A percentile compares a stretch with the other conserved stretches of the same genome.
Conservation (phyloP, 768 basidiomycete species). For the Mycena crocata region DNA sequence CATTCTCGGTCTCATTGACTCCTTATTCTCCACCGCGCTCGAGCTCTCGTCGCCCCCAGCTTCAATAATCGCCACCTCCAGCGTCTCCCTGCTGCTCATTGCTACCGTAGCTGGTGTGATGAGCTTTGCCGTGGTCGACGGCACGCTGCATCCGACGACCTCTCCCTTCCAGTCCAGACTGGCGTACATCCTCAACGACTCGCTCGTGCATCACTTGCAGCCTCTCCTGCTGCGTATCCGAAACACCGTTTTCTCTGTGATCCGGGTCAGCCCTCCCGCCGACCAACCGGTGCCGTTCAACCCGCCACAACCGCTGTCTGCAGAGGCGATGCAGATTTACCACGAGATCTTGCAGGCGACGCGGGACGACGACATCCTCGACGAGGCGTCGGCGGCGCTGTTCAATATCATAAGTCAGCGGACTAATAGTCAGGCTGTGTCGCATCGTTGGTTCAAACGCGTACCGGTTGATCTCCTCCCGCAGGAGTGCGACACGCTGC, state of each 20-base stretch:
- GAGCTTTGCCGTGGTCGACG: slow-evolving; percentile 17
- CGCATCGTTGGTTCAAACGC: slow-evolving; percentile 5
- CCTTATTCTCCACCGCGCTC: slow-evolving; percentile 22
- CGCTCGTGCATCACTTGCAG: background rate
- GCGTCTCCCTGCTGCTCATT: slow-evolving; percentile 22
- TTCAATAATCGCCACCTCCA: slow-evolving; percentile 9
- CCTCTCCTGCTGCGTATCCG: background rate
- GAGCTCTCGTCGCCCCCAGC: slow-evolving; percentile 13
- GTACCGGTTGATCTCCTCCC: slow-evolving; percentile 15
- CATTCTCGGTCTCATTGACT: slow-evolving; percentile 31
- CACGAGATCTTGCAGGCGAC: slow-evolving; percentile 31
- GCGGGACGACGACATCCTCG: slow-evolving; percentile 31
- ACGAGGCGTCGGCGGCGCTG: slow-evolving; percentile 32
- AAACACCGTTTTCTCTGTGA: background rate
- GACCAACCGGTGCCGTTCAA: background rate
- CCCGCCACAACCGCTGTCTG: background rate
- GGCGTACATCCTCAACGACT: slow-evolving; percentile 5
- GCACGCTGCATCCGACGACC: slow-evolving; percentile 14
- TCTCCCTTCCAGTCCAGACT: slow-evolving; percentile 25
- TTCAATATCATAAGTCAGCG: slow-evolving; percentile 19
- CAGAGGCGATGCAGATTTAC: slow-evolving; percentile 16
- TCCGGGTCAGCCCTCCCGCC: background rate
- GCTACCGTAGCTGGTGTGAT: slow-evolving; percentile 5
- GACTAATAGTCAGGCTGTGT: background rate
- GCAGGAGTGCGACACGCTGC: slow-evolving; percentile 21